Conservation (phyloP, 768 basidiomycete genomes). For the Neoboletus subvelutipes region DNA sequence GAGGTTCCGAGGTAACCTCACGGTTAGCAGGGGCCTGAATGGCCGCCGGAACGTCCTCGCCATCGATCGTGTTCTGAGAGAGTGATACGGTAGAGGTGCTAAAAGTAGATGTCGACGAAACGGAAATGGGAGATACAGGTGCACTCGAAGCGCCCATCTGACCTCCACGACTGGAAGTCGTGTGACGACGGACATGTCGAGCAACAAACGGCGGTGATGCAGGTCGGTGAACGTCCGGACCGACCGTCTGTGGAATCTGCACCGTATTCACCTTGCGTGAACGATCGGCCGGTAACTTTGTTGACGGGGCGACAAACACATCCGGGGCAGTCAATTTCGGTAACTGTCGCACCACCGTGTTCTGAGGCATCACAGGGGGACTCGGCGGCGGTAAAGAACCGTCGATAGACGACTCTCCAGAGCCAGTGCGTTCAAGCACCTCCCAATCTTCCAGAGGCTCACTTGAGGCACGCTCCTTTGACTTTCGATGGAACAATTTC, state of each 20-base stretch:
- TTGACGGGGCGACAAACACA: conserved; percentile 16
- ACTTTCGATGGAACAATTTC: conserved; percentile 36
- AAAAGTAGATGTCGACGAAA: conserved; percentile 29
- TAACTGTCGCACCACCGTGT: conserved; percentile 10
- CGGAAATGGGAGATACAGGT: conserved; percentile 33
- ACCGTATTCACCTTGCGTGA: conserved; percentile 27
- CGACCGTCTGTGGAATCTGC: conserved; percentile 21
- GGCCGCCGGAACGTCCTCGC: conserved; percentile 21
- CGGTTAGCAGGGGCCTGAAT: conserved; percentile 15
- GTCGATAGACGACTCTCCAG: conserved; percentile 26
- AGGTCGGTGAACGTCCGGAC: conserved; percentile 22
- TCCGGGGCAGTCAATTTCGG: conserved; percentile 11
- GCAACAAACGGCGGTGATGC: conserved; percentile 35
- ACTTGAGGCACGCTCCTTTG: conserved; percentile 35
- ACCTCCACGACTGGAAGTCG: conserved; percentile 32
- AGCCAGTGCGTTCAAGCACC: conserved; percentile 30
- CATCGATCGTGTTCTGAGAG: conserved; percentile 15
- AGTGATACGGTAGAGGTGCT: conserved; percentile 20
- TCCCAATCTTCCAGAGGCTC: conserved; percentile 36
- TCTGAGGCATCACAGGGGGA: conserved; percentile 25
- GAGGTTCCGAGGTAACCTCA: conserved; percentile 26
- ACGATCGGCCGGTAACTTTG: conserved; percentile 13
- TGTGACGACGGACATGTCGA: conserved; percentile 35
- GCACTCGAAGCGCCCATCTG: conserved; percentile 32
- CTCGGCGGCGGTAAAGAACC: conserved; percentile 21